Conservation (phyloP, 202 grass and related monocot species). For the Saccharum hybrid region DNA sequence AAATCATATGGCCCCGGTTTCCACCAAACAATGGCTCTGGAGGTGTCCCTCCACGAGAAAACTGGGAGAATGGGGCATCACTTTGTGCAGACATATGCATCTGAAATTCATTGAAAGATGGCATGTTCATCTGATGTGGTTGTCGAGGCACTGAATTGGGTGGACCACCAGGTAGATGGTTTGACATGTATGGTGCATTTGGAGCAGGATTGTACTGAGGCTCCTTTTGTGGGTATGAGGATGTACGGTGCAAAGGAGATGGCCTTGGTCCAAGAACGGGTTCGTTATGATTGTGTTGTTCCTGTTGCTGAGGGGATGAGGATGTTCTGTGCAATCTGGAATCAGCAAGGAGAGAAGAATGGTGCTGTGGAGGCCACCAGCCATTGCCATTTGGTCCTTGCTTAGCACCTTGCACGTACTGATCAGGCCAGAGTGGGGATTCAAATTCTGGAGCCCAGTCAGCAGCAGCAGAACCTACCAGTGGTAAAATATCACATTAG, state of each 20-base stretch:
- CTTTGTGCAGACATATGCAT: conserved; percentile 32
- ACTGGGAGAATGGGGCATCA: conserved; percentile 22
- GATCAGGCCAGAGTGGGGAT: conserved; percentile 49
- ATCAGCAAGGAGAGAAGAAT: conserved; percentile 47
- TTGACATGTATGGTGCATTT: conserved; percentile 16
- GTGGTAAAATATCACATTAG: conserved; percentile 6
- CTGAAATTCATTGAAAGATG: conserved; percentile 33
- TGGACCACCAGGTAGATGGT: conserved; percentile 4
- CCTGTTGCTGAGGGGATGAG: conserved; percentile 61
- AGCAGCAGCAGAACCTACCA: conserved; percentile 46
- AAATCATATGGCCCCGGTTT: neutral
- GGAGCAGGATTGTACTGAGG: conserved; percentile 54
- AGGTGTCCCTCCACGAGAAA: conserved; percentile 1
- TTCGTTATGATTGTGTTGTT: conserved; percentile 46
- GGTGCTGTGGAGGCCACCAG: conserved; percentile 56
- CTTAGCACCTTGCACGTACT: conserved; percentile 44
- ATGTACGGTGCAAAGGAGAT: conserved; percentile 65
- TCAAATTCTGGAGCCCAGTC: conserved; percentile 59
- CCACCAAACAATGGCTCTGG: conserved; percentile 7
- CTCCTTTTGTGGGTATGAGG: conserved; percentile 79
- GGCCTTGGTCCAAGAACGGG: conserved; percentile 45
- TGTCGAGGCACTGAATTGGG: conserved; percentile 9
- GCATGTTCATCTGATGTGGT: conserved; percentile 1
- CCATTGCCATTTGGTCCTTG: conserved; percentile 48
- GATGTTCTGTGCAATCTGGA: conserved; percentile 64